Evolutionary conservation across 768 basidiomycete species (phyloP), one percentile per base, ranked within the genome.

Genomic region (Amanita inopinata): DNA sequence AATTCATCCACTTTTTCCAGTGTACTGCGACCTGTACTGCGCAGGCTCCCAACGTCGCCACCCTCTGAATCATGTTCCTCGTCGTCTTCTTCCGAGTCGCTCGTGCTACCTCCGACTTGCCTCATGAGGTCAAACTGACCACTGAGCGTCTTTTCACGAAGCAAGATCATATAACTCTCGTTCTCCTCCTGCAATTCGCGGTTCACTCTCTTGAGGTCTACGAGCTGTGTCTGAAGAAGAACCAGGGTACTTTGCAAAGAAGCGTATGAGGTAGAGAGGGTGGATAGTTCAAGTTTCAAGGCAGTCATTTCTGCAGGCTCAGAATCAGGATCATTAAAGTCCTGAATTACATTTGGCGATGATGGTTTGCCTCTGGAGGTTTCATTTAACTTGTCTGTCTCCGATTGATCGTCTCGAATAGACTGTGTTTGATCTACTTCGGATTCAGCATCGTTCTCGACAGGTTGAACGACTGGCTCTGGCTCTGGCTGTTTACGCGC

Each of bases 141-240:
- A 50, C 73, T 91, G 33, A 98, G 61, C 0, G 96, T 97, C 66
- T 77, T 82, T 64, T 98, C 93, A 48, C 88, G 71, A 18, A 98
- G 65, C 28, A 99, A 72, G 48, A 93, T 88, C 74, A 94, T 90
- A 65, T 91, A 99, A 38, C 87, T 87, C 62, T 96, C 92, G 59
- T 97, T 99, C 53, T 98, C 93, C 60, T 98, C 92, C 61, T 92
- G 89, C 30, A 91, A 60, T 49, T 83, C 78, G 49, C 81, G 74
- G 58, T 96, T 96, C 47, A 92, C 83, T 42, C 85, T 69, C 62
- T 91, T 88, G 40, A 97, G 62, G 55, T 97, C 93, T 24, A 81
- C 68, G 8, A 96, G 70, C 55, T 97, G 91, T 2, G 77, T 74
- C 58, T 88, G 85, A 31, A 93, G 66, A 25, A 91, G 76, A n/a